Percentiles rank a stretch among this genome's conserved stretches.
These are phyloP conservation scores for Fonsecaea pugnacius DNA, from an alignment of 2,329 filamentous ascomycete genomes.

Conservation along the genomic window DNA sequence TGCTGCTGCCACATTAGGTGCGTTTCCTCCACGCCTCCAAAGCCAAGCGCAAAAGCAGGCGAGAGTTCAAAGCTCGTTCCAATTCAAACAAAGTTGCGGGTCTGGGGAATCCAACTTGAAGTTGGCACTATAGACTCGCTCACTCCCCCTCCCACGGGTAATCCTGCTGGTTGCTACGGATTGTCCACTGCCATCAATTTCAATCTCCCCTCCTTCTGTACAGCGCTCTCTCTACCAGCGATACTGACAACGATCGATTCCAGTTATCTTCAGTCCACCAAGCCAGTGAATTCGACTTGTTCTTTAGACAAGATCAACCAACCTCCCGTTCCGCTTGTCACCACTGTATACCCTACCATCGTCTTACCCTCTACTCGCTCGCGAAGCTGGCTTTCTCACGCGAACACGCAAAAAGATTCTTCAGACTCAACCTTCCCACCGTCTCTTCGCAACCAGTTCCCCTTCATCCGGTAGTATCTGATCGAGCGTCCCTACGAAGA, in stretches of 20 bases:
- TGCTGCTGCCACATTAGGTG: slow-evolving; percentile 20
- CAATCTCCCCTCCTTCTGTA: not conserved
- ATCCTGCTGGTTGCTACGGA: slow-evolving; percentile 5
- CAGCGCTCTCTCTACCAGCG: not conserved
- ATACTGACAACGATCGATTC: not conserved
- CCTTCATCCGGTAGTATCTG: slow-evolving; percentile 40
- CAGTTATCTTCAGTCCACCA: not conserved
- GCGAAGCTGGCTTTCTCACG: slow-evolving; percentile 52
- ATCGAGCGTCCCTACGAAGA: slow-evolving; percentile 44
- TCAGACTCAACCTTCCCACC: slow-evolving; percentile 47
- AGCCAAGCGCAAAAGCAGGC: slow-evolving; percentile 11
- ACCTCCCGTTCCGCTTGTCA: not conserved
- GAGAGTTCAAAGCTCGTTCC: slow-evolving; percentile 8
- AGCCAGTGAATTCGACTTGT: slow-evolving; percentile 5
- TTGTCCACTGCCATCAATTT: not conserved
- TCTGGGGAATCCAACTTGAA: slow-evolving; percentile 4
- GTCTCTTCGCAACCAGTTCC: slow-evolving; percentile 37
- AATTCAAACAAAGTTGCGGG: slow-evolving; percentile 5
- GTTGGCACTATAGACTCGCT: slow-evolving; percentile 4
- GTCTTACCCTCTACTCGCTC: not conserved
- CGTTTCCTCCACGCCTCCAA: slow-evolving; percentile 10
- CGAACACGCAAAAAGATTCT: slow-evolving; percentile 53
- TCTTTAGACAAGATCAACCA: not conserved
- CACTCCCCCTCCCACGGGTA: slow-evolving; percentile 10
- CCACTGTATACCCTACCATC: not conserved